A percentile compares a stretch with the other conserved stretches of the same genome.
phyloP scores from a whole-genome alignment of 2,329 filamentous ascomycete genomes.

The Pseudogymnoascus sp. region DNA sequence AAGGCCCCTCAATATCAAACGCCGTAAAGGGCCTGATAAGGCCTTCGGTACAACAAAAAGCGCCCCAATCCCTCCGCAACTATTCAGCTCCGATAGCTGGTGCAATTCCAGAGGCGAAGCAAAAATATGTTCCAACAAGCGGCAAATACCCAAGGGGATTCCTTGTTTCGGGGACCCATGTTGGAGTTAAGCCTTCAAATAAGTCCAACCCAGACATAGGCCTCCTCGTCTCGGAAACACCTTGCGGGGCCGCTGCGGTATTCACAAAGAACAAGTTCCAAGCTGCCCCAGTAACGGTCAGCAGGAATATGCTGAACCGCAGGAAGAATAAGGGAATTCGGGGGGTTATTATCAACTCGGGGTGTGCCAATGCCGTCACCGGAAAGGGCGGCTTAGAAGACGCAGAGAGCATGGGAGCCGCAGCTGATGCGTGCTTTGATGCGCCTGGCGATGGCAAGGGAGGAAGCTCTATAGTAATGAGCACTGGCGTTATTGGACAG shows the following conservation, averaged over 20 bases:
- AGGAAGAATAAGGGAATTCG: conserved; percentile 62
- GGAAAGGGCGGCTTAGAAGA: conserved; percentile 84
- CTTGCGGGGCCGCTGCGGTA: conserved; percentile 81
- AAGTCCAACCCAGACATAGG: conserved; percentile 87
- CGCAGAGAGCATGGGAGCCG: conserved; percentile 72
- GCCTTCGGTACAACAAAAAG: conserved; percentile 19
- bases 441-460: conserved; percentile 36
- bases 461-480: conserved; percentile 84
- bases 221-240: conserved; percentile 75
- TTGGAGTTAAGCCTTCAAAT: conserved; percentile 89
- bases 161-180: conserved; percentile 74
- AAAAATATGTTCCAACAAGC: conserved; percentile 77
- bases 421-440: conserved; percentile 62
- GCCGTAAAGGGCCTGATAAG: conserved; percentile 21
- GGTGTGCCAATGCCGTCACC: conserved; percentile 95
- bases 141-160: conserved; percentile 91
- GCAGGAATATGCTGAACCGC: conserved; percentile 59
- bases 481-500: conserved; percentile 95
- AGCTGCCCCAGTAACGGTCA: conserved; percentile 87
- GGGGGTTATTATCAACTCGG: conserved; percentile 86
- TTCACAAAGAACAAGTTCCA: conserved; percentile 99
- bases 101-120: conserved; percentile 67
- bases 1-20: conserved; percentile 16
- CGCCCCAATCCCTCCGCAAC: conserved; percentile 28
- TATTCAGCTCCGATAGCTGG: conserved; percentile 54